Evolutionary conservation across 306 rosid genomes (phyloP).

Genomic region (Sindora glabra): DNA sequence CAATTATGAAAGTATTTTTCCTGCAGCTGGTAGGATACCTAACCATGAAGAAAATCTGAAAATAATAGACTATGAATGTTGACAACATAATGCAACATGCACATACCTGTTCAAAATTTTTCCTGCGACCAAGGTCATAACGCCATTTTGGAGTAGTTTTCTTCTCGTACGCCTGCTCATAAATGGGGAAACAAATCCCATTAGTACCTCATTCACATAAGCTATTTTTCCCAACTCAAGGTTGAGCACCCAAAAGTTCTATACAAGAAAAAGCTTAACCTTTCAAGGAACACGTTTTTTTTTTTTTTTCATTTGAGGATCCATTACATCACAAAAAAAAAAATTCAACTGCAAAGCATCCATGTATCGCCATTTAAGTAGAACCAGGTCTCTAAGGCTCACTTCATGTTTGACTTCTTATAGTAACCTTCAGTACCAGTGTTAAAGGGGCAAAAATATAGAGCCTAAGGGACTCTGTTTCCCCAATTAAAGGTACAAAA

Average conservation of each 20-base stretch:
- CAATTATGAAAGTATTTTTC: not conserved
- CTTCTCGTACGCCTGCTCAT: slow-evolving; percentile 74
- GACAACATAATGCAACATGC: not conserved
- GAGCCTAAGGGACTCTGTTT: not conserved
- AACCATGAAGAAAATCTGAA: not conserved
- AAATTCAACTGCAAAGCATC: slow-evolving; percentile 3
- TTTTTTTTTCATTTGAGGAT: not conserved
- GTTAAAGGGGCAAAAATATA: not conserved
- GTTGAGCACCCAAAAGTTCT: not conserved
- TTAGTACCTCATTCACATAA: slow-evolving; percentile 16
- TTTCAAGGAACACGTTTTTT: not conserved
- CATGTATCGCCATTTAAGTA: slow-evolving; percentile 1
- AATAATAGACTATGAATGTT: not conserved
- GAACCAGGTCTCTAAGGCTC: not conserved
- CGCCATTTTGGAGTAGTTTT: slow-evolving; percentile 69
- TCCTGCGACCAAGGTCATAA: slow-evolving; percentile 68
- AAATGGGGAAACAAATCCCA: slow-evolving; percentile 15
- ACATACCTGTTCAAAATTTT: slow-evolving; percentile 90
- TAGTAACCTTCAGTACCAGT: not conserved
- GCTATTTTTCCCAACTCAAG: not conserved
- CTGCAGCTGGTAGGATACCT: not conserved
- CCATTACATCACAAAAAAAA: not conserved
- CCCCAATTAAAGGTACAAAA: not conserved
- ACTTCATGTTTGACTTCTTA: not conserved
- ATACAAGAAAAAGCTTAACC: too few species aligned